phyloP scores from a whole-genome alignment of 768 basidiomycete species.

The Mycena crocata region DNA sequence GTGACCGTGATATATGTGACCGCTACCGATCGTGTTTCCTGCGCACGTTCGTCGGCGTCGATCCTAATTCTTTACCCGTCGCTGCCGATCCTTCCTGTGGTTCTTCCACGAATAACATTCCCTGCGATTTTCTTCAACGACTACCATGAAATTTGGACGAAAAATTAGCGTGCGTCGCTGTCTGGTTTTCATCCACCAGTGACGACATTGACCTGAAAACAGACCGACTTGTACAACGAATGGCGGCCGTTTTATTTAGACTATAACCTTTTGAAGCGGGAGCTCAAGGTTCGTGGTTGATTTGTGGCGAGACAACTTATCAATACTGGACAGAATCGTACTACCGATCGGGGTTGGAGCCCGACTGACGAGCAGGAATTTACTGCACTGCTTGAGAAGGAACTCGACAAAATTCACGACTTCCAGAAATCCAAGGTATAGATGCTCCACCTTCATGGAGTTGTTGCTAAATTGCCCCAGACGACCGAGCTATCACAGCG shows the following conservation, averaged over 20 bases:
- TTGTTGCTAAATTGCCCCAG: slow-evolving; percentile 50
- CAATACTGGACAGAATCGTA: slow-evolving; percentile 53
- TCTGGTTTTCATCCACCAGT: neutral
- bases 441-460: neutral
- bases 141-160: slow-evolving; percentile 34
- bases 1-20: neutral
- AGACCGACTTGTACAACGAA: slow-evolving; percentile 90
- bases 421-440: slow-evolving; percentile 91
- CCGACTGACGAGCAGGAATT: slow-evolving; percentile 87
- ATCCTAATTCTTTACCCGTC: no score
- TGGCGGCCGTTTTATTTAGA: slow-evolving; percentile 93
- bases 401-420: slow-evolving; percentile 93
- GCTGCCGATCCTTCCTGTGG: no score
- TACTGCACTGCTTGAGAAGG: slow-evolving; percentile 78
- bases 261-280: slow-evolving; percentile 90
- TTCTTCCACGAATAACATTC: neutral
- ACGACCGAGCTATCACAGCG: slow-evolving; percentile 84
- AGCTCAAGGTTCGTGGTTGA: slow-evolving; percentile 74
- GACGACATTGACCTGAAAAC: slow-evolving; percentile 3
- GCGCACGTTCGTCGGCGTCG: neutral
- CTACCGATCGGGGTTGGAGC: slow-evolving; percentile 72
- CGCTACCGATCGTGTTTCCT: neutral
- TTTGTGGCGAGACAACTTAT: neutral
- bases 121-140: neutral
- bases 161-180: slow-evolving; percentile 30